Conservation (phyloP, 352 stramenopile genomes). For the Phytophthora fragariae region DNA sequence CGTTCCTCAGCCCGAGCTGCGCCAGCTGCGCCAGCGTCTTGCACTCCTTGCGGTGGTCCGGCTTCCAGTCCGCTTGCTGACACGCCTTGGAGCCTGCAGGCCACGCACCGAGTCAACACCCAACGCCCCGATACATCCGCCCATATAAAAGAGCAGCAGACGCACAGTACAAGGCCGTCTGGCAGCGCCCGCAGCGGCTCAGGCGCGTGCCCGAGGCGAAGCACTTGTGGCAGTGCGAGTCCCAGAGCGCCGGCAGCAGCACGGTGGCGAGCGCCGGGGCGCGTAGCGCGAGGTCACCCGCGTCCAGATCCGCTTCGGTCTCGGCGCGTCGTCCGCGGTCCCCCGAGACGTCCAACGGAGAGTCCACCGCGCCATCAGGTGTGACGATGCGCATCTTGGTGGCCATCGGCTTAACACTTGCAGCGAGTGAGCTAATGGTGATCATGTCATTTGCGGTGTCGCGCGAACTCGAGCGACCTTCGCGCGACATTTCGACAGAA, state of each 20-base stretch:
- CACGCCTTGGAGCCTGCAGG: conserved; percentile 62
- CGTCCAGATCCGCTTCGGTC: conserved; percentile 17
- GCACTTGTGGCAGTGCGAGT: conserved; percentile 68
- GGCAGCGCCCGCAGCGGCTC: conserved; percentile 68
- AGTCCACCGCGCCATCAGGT: not conserved
- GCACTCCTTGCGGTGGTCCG: conserved; percentile 73
- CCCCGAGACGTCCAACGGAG: conserved; percentile 29
- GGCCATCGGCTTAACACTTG: not conserved
- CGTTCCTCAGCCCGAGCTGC: conserved; percentile 39
- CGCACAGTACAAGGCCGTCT: conserved; percentile 71
- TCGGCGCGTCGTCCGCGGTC: conserved; percentile 53
- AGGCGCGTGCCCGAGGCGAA: conserved; percentile 45
- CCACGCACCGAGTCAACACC: not conserved
- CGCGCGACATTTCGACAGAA: not conserved
- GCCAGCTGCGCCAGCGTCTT: conserved; percentile 50
- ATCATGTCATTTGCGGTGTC: too few relatives aligned
- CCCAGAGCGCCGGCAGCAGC: conserved; percentile 63
- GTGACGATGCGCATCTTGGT: conserved; percentile 34
- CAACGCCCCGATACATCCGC: not conserved
- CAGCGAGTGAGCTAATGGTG: not conserved
- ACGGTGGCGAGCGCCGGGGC: conserved; percentile 45
- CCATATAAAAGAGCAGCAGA: not conserved
- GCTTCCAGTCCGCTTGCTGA: conserved; percentile 70
- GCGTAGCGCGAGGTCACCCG: conserved; percentile 48
- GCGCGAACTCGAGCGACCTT: too few relatives aligned